Base-by-base conservation (phyloP, 192 early-diverging fungal genomes). In the Backusella westeae region DNA sequence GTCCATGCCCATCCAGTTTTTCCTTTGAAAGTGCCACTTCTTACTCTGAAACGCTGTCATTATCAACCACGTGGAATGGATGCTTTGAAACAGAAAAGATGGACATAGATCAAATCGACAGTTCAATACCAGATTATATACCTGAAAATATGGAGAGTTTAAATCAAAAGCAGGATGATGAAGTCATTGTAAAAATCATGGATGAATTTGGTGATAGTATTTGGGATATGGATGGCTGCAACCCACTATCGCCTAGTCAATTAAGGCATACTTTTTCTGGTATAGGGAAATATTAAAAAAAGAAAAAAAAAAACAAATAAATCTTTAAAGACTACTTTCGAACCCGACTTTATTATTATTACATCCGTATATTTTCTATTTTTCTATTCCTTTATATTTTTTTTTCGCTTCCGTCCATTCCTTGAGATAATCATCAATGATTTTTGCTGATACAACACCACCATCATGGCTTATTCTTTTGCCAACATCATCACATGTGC, bases 401-500 rank as follows among this genome's bases (percentile, higher is more conserved):
- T 29, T 29, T 14, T 63, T 59, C 10, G 34, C 26, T 56, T 67
- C 17, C 15, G 53, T 71, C 72, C 80, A 74, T 68, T 82, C 81
- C 17, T 63, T 71, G 3, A 84, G 79, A 77, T 81, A 84, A 15
- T 75, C 26, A 34, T 82, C 80, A 17, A 84, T 39, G 12, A 67
- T 35, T n/a, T 70, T 73, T 29, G 85, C 83, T 6, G 79, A 74
- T 5, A 82, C 72, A 46, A 69, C 73, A 42, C 85, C 85, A n/a
- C 85, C 85, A 63, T 86, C 74, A 76, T 86, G 77, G 9, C 52
- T 66, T 66, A 86, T 76, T 21, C 29, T 29, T 69, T 79, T 67
- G 41, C 44, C 32, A 19, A 72, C 52, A 6, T 82, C 76, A 69
- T 63, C 8, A 35, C 81, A 81, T 34, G 34, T 44, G 42, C 79